Evolutionary conservation across 2,329 filamentous ascomycete species (phyloP).

Genomic region (Stachybotrys elegans): DNA sequence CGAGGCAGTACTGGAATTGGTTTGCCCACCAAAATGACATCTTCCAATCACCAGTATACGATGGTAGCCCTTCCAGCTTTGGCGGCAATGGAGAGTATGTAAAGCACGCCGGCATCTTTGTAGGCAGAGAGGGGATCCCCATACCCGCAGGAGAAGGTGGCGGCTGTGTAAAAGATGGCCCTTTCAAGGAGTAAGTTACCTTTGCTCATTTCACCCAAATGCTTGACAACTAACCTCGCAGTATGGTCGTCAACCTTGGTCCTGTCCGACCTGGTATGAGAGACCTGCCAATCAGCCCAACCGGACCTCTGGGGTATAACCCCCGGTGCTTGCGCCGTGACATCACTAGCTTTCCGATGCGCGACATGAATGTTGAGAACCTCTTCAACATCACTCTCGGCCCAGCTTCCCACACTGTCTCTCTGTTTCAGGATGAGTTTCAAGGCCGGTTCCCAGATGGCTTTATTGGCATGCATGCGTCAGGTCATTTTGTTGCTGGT

Average conservation of each 20-base stretch:
- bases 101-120: neutral
- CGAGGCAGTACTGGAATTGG: conserved; percentile 1
- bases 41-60: neutral
- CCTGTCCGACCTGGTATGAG: conserved; percentile 1
- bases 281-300: neutral
- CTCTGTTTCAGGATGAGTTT: conserved; percentile 18
- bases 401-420: conserved; percentile 3
- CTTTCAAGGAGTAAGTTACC: conserved; percentile 1
- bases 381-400: conserved; percentile 8
- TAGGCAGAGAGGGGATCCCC: neutral
- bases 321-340: conserved; percentile 40
- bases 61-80: conserved; percentile 1
- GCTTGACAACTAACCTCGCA: conserved; percentile 1
- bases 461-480: conserved; percentile 24
- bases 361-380: conserved; percentile 2
- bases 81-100: neutral
- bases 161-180: neutral
- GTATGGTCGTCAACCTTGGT: conserved; percentile 3
- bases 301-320: conserved; percentile 26
- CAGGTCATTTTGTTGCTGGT: conserved; percentile 28
- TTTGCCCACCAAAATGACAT: neutral
- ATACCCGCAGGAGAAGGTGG: neutral
- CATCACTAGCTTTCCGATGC: conserved; percentile 20
- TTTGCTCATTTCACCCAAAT: neutral
- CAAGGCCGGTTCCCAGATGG: conserved; percentile 20